Evolutionary conservation across 768 basidiomycete genomes (phyloP).

Genomic region (Kwoniella dejecticola): DNA sequence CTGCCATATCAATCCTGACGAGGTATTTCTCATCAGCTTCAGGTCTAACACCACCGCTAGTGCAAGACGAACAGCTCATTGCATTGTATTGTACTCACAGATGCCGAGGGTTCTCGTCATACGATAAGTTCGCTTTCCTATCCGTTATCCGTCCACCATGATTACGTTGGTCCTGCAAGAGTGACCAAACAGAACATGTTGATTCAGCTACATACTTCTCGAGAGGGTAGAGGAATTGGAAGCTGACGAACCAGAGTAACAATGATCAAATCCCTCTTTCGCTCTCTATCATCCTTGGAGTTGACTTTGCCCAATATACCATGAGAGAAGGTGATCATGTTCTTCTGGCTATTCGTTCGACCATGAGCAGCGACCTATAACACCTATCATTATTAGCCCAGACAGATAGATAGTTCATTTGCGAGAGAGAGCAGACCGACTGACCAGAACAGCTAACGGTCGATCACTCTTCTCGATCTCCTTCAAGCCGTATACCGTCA

Average conservation of each 20-base stretch:
- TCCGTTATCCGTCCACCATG: slow-evolving; percentile 60
- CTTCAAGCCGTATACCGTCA: slow-evolving; percentile 43
- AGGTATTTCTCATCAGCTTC: too few relatives aligned
- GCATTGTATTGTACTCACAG: too few relatives aligned
- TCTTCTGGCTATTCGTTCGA: slow-evolving; percentile 54
- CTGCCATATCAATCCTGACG: slow-evolving; percentile 61
- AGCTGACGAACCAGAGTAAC: slow-evolving; percentile 59
- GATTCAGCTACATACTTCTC: too few relatives aligned
- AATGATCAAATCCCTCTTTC: slow-evolving; percentile 58
- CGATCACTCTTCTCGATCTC: slow-evolving; percentile 39
- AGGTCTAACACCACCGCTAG: too few relatives aligned
- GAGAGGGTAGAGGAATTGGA: background rate
- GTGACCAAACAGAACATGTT: background rate
- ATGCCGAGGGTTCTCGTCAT: slow-evolving; percentile 58
- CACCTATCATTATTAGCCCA: background rate
- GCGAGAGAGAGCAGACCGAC: background rate
- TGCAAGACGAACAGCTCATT: too few relatives aligned
- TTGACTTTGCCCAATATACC: slow-evolving; percentile 52
- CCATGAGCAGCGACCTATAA: slow-evolving; percentile 61
- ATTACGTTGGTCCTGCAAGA: slow-evolving; percentile 61
- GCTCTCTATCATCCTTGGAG: slow-evolving; percentile 26
- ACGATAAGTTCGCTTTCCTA: slow-evolving; percentile 55
- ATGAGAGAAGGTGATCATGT: slow-evolving; percentile 54
- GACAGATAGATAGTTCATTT: background rate
- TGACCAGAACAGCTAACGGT: slow-evolving; percentile 42